These are phyloP conservation scores for Penicillium sp. DNA, from an alignment of 2,329 filamentous ascomycete species.

Conservation along the genomic window DNA sequence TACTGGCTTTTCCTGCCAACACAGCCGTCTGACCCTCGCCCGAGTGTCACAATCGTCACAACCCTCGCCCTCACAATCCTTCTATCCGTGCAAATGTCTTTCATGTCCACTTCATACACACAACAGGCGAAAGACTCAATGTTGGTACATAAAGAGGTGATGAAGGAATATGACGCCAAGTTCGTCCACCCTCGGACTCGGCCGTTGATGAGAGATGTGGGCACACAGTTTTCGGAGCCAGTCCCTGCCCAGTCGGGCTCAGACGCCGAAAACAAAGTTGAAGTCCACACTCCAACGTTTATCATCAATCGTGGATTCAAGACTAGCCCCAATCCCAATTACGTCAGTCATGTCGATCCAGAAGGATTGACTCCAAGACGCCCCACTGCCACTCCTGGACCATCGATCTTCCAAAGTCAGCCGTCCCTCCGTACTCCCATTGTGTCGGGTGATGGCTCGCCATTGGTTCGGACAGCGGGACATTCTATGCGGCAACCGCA, in stretches of 20 bases:
- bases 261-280: conserved; percentile 54
- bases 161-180: conserved; percentile 95
- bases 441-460: conserved; percentile 51
- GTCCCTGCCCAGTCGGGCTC: conserved; percentile 38
- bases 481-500: conserved; percentile 57
- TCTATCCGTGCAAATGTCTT: conserved; percentile 73
- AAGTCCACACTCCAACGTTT: conserved; percentile 62
- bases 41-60: conserved; percentile 82
- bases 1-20: conserved; percentile 88
- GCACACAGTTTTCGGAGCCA: conserved; percentile 68
- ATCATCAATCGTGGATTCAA: conserved; percentile 74
- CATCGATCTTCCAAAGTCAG: conserved; percentile 29
- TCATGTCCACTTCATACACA: conserved; percentile 71
- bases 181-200: conserved; percentile 90
- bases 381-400: conserved; percentile 47
- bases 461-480: conserved; percentile 40
- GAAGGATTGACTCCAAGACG: conserved; percentile 50
- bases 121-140: conserved; percentile 83
- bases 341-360: conserved; percentile 70
- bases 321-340: conserved; percentile 81
- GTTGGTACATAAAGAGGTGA: conserved; percentile 85
- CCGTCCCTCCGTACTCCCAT: conserved; percentile 39
- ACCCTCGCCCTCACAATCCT: conserved; percentile 74
- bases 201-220: conserved; percentile 73
- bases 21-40: conserved; percentile 70